A percentile compares a stretch with the other conserved stretches of the same genome.
Evolutionary conservation across 495 filamentous ascomycete genomes (phyloP).

Genomic region (Penicillium lividum): DNA sequence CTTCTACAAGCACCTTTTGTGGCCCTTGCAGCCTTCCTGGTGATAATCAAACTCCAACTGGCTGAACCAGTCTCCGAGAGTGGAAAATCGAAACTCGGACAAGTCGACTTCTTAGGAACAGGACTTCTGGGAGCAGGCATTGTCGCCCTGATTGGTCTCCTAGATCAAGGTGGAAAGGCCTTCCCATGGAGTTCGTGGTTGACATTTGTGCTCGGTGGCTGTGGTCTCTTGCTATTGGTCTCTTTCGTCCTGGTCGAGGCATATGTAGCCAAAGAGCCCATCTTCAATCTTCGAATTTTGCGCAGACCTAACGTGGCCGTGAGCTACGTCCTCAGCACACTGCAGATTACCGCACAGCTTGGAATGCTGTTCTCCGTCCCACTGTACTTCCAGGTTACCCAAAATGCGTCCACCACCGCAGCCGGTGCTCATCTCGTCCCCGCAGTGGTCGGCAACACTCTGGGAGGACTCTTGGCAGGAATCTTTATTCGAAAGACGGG

Average conservation of each 20-base stretch:
- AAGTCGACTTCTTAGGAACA: constrained; percentile 63
- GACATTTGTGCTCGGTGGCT: constrained; percentile 17
- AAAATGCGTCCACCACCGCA: constrained; percentile 51
- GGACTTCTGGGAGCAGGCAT: constrained; percentile 50
- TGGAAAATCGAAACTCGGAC: constrained; percentile 25
- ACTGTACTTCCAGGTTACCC: constrained; percentile 69
- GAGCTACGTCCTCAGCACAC: constrained; percentile 52
- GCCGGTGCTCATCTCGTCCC: constrained; percentile 65
- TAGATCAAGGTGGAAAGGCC: constrained; percentile 60
- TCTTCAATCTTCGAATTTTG: constrained; percentile 61
- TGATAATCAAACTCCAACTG: constrained; percentile 49
- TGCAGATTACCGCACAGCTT: constrained; percentile 60
- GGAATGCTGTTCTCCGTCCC: constrained; percentile 56
- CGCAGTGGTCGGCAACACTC: constrained; percentile 63
- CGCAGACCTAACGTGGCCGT: constrained; percentile 53
- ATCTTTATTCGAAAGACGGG: constrained; percentile 59
- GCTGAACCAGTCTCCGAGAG: constrained; percentile 20
- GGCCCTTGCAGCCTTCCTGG: constrained; percentile 47
- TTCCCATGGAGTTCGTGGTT: constrained; percentile 57
- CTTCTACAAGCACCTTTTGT: constrained; percentile 59
- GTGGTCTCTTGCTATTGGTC: constrained; percentile 34
- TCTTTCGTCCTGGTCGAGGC: constrained; percentile 55
- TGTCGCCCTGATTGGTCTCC: constrained; percentile 50
- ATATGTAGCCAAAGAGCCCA: constrained; percentile 56
- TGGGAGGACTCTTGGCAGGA: constrained; percentile 62